Percentiles rank a stretch among this genome's conserved stretches.
Evolutionary conservation across 805 yeast genomes (phyloP).

Genomic region (Starmerella vaccinii): DNA sequence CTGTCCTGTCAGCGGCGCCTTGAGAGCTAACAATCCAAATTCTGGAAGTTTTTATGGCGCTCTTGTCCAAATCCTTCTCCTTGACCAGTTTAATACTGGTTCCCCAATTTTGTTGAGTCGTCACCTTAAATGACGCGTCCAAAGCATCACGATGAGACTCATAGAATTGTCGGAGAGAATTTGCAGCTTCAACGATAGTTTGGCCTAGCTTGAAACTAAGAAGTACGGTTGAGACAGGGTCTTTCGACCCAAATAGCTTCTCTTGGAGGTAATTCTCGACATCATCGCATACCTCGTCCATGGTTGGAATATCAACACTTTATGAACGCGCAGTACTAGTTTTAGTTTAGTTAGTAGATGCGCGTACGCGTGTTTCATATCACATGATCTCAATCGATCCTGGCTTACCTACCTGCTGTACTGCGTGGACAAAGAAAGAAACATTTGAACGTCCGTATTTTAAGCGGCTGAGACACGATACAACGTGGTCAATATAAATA

Average conservation of each 20-base stretch:
- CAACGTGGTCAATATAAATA: neutral
- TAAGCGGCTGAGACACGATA: too few species aligned
- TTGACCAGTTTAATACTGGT: neutral
- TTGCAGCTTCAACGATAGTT: slow-evolving; percentile 4
- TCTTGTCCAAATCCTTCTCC: neutral
- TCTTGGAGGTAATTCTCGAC: slow-evolving; percentile 11
- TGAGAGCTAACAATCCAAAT: slow-evolving; percentile 14
- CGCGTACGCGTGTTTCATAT: too few species aligned
- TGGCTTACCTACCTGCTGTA: too few species aligned
- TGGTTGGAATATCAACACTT: too few species aligned
- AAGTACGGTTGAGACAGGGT: slow-evolving; percentile 9
- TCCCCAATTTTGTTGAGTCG: neutral
- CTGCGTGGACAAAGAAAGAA: too few species aligned
- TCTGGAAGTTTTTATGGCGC: neutral
- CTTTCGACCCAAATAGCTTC: slow-evolving; percentile 10
- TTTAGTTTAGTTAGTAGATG: too few species aligned
- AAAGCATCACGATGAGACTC: neutral
- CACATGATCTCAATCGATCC: too few species aligned
- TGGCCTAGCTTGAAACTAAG: slow-evolving; percentile 8
- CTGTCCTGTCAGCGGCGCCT: slow-evolving; percentile 12
- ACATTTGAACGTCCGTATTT: too few species aligned
- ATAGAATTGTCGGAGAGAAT: slow-evolving; percentile 7
- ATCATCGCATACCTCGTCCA: neutral
- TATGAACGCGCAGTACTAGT: too few species aligned
- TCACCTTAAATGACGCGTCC: slow-evolving; percentile 13